Conservation (phyloP, 1,139 yeast species). For the Petasospora fabianii region DNA sequence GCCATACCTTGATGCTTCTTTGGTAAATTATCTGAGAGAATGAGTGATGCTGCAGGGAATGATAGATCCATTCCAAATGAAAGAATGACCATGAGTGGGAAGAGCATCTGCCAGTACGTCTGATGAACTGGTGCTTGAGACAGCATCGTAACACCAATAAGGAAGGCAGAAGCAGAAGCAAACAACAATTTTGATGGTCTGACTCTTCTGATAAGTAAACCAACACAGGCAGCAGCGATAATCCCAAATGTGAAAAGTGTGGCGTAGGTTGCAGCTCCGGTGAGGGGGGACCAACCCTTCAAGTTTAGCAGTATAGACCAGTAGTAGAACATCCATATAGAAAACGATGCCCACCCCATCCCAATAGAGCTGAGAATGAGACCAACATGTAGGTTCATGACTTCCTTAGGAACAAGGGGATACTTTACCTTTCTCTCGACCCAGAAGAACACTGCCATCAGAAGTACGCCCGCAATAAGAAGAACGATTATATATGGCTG, state of each 20-base stretch:
- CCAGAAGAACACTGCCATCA: constrained; percentile 29
- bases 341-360: constrained; percentile 58
- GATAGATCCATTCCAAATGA: constrained; percentile 60
- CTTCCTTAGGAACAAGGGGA: constrained; percentile 46
- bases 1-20: constrained; percentile 56
- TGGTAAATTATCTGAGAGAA: constrained; percentile 49
- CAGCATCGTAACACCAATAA: constrained; percentile 45
- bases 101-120: constrained; percentile 41
- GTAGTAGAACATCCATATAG: constrained; percentile 43
- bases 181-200: constrained; percentile 45
- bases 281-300: constrained; percentile 42
- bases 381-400: constrained; percentile 32
- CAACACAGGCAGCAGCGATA: constrained; percentile 43
- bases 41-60: constrained; percentile 54
- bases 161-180: constrained; percentile 43
- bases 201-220: constrained; percentile 37
- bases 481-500: constrained; percentile 43
- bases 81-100: constrained; percentile 47
- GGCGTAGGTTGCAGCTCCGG: constrained; percentile 42
- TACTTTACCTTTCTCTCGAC: constrained; percentile 29
- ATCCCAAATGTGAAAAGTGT: constrained; percentile 46
- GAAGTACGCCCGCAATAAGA: constrained; percentile 38
- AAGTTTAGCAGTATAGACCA: constrained; percentile 40
- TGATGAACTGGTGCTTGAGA: constrained; percentile 48
- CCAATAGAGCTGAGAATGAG: constrained; percentile 34